phyloP scores from a whole-genome alignment of 176 grass and related monocot genomes.

The Thalia dealbata region DNA sequence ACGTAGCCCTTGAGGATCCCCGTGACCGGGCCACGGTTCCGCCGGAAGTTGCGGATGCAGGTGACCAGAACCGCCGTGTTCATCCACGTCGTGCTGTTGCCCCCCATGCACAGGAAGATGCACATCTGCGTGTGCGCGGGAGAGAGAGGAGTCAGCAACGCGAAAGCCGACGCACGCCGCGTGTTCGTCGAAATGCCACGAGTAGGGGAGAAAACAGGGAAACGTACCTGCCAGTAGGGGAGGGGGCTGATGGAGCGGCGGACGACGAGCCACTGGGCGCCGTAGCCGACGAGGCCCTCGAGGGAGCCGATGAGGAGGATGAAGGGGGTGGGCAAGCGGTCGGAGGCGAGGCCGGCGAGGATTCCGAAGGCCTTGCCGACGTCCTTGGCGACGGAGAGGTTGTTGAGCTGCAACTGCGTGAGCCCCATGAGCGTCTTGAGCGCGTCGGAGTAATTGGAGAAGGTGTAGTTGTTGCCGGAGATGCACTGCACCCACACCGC shows the following conservation, averaged over 20 bases:
- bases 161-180: neutral
- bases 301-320: slow-evolving; percentile 89
- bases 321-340: slow-evolving; percentile 62
- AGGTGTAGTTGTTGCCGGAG: slow-evolving; percentile 99
- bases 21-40: slow-evolving; percentile 60
- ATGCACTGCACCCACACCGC: slow-evolving; percentile 99
- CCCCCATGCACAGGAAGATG: slow-evolving; percentile 84
- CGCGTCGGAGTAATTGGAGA: slow-evolving; percentile 91
- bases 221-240: slow-evolving; percentile 59
- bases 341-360: slow-evolving; percentile 77
- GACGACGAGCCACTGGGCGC: slow-evolving; percentile 82
- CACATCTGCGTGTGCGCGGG: too few species aligned
- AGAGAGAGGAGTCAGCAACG: too few species aligned
- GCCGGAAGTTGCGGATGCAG: slow-evolving; percentile 92
- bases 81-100: slow-evolving; percentile 98
- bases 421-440: slow-evolving; percentile 84
- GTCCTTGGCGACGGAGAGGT: slow-evolving; percentile 96
- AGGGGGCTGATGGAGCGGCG: slow-evolving; percentile 47
- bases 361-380: slow-evolving; percentile 95
- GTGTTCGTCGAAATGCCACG: slow-evolving; percentile 3
- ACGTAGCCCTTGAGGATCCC: slow-evolving; percentile 89
- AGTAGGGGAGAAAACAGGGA: neutral
- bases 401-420: slow-evolving; percentile 87
- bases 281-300: slow-evolving; percentile 77
- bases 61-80: slow-evolving; percentile 98